phyloP scores from a whole-genome alignment of 768 basidiomycete species.

The Lactarius vividus region DNA sequence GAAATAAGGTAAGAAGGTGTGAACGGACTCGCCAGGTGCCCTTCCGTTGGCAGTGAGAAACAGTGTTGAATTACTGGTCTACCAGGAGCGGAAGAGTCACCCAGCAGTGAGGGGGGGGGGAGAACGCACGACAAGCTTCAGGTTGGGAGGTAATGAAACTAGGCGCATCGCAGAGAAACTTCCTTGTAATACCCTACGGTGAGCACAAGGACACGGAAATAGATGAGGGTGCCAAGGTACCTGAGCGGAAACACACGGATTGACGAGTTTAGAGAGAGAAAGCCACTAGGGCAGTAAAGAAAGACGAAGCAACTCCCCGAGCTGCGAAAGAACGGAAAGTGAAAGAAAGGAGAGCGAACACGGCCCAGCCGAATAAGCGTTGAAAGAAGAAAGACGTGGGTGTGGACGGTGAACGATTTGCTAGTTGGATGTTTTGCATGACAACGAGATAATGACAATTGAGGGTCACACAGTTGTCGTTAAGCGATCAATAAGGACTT shows the following conservation, averaged over 20 bases:
- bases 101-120: neutral
- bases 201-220: neutral
- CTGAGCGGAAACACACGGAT: constrained; percentile 15
- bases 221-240: neutral
- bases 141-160: constrained; percentile 41
- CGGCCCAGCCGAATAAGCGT: constrained; percentile 24
- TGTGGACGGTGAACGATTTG: neutral
- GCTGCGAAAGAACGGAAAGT: constrained; percentile 24
- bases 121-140: constrained; percentile 48
- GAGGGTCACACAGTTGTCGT: neutral
- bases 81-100: neutral
- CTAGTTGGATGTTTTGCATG: neutral
- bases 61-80: neutral
- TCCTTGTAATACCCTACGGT: neutral
- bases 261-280: constrained; percentile 30
- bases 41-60: neutral
- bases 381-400: neutral
- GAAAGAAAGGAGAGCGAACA: constrained; percentile 16
- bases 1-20: neutral
- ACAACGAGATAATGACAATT: neutral
- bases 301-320: constrained; percentile 31
- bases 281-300: constrained; percentile 45
- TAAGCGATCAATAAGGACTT: neutral
- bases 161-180: constrained; percentile 37
- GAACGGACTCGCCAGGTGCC: neutral